phyloP scores from a whole-genome alignment of 305 asterid species.

The Salvia sclarea region DNA sequence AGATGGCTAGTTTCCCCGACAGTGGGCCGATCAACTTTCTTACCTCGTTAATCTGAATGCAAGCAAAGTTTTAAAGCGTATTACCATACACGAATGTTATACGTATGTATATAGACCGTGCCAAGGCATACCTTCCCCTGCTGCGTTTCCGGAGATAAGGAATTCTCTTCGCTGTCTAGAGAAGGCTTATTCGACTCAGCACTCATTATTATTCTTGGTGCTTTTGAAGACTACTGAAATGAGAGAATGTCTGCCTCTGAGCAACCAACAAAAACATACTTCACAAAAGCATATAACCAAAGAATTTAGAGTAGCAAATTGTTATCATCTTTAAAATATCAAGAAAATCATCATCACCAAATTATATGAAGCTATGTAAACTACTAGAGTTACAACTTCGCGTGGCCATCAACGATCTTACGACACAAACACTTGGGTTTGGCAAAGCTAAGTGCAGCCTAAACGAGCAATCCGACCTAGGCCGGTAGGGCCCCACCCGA shows the following conservation, averaged over 20 bases:
- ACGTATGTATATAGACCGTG: background rate
- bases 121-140: constrained; percentile 55
- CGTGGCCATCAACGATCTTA: constrained; percentile 6
- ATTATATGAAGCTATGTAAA: background rate
- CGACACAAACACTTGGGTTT: background rate
- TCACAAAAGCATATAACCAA: background rate
- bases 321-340: background rate
- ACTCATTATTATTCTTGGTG: constrained; percentile 54
- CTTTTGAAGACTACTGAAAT: constrained; percentile 22
- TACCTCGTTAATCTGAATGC: constrained; percentile 70
- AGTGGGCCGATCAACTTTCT: constrained; percentile 66
- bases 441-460: background rate
- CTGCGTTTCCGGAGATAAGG: constrained; percentile 47
- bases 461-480: background rate
- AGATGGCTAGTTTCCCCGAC: constrained; percentile 56
- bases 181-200: constrained; percentile 36
- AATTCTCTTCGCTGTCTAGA: constrained; percentile 46
- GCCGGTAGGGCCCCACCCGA: background rate
- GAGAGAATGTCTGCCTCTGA: background rate
- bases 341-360: constrained; percentile 13
- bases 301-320: background rate
- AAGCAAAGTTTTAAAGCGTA: background rate
- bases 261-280: background rate
- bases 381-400: background rate
- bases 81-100: background rate